phyloP scores from a whole-genome alignment of 768 basidiomycete species.

The Amanita phalloides region DNA sequence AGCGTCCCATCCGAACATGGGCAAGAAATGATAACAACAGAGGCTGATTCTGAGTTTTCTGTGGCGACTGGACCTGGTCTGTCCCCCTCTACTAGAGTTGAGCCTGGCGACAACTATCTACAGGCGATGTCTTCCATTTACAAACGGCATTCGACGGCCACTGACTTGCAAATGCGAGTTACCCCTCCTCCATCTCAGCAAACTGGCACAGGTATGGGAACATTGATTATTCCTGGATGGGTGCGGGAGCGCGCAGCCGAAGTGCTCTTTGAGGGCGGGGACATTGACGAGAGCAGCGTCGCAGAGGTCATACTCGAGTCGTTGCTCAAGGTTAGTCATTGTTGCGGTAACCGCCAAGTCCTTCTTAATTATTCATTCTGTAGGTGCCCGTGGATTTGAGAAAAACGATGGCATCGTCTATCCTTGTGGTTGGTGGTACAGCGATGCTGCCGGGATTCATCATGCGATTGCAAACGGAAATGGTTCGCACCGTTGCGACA shows the following conservation, averaged over 20 bases:
- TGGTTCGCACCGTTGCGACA: constrained; percentile 44
- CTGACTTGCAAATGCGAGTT: constrained; percentile 60
- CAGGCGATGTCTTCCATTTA: constrained; percentile 65
- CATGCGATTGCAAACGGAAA: constrained; percentile 71
- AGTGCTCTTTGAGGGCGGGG: constrained; percentile 81
- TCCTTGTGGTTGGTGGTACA: constrained; percentile 84
- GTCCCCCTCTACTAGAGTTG: constrained; percentile 9
- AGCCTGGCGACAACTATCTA: constrained; percentile 27
- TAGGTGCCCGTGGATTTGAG: constrained; percentile 89
- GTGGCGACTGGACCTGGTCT: constrained; percentile 34
- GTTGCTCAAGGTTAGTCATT: constrained; percentile 57
- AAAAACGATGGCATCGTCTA: constrained; percentile 70
- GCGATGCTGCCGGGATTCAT: constrained; percentile 91
- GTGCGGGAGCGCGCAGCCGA: constrained; percentile 87
- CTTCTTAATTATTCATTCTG: not conserved
- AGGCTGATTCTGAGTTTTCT: constrained; percentile 48
- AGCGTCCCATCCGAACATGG: constrained; percentile 57
- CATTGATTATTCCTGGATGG: constrained; percentile 88
- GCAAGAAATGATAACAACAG: constrained; percentile 33
- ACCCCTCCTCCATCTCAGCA: constrained; percentile 57
- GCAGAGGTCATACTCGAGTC: constrained; percentile 75
- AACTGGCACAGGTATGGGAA: constrained; percentile 64
- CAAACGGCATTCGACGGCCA: constrained; percentile 67
- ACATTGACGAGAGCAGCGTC: constrained; percentile 78
- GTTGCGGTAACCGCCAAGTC: not conserved